A percentile compares a stretch with the other conserved stretches of the same genome.
Conservation (phyloP, 176 grass and related monocot genomes). For the Panicum miliaceum region DNA sequence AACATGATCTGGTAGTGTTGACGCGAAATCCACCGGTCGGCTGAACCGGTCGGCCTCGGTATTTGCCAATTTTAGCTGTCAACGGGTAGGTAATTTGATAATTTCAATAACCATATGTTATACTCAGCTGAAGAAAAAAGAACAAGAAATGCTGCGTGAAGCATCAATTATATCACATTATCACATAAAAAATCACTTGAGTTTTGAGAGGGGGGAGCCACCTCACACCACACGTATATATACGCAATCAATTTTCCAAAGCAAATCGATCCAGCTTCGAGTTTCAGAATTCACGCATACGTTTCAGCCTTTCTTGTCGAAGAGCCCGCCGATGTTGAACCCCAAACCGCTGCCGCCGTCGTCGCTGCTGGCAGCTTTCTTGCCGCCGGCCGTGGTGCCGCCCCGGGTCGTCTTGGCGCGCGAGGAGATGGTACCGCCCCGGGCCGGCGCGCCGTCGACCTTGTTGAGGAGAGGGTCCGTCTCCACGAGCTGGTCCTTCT, state of each 20-base stretch:
- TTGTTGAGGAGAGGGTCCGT: conserved; percentile 72
- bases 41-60: too few species aligned
- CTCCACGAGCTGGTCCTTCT: conserved; percentile 73
- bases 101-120: conserved; percentile 4
- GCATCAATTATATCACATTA: not conserved
- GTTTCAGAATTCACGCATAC: conserved; percentile 17
- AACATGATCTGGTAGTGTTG: conserved; percentile 18
- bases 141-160: not conserved
- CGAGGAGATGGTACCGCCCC: conserved; percentile 3
- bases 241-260: conserved; percentile 18
- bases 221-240: conserved; percentile 35
- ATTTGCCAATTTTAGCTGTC: too few species aligned
- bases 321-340: conserved; percentile 54
- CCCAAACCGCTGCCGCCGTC: conserved; percentile 42
- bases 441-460: conserved; percentile 42
- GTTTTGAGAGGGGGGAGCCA: not conserved
- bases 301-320: conserved; percentile 62
- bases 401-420: conserved; percentile 1
- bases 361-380: conserved; percentile 34
- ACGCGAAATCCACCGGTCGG: too few species aligned
- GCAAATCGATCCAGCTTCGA: conserved; percentile 26
- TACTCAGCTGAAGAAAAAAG: not conserved
- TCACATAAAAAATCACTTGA: conserved; percentile 37
- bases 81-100: not conserved
- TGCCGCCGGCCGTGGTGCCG: conserved; percentile 22